A percentile compares a stretch with the other conserved stretches of the same genome.
These are phyloP conservation scores for Aureobasidium sp. DNA, from an alignment of 2,329 filamentous ascomycete genomes.

Conservation along the genomic window DNA sequence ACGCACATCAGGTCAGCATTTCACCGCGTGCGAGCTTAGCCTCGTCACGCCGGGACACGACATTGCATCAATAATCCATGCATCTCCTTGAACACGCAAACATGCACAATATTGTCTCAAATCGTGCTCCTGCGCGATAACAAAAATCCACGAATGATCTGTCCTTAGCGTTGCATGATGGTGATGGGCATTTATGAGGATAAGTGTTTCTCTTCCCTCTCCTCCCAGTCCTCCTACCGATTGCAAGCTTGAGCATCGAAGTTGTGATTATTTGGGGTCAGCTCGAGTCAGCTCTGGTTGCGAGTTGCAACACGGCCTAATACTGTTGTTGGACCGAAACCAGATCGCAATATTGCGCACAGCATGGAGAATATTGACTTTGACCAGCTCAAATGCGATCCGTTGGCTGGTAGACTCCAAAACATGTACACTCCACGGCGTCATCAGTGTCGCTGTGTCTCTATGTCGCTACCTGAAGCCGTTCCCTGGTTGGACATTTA, in stretches of 20 bases:
- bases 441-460: not conserved
- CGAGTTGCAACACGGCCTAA: not conserved
- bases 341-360: not conserved
- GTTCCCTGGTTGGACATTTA: not conserved
- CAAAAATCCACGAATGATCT: not conserved
- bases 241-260: not conserved
- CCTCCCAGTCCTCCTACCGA: not conserved
- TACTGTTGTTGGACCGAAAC: not conserved
- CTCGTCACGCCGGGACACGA: not conserved
- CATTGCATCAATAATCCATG: not conserved
- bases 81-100: not conserved
- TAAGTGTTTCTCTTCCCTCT: not conserved
- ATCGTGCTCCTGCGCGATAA: not conserved
- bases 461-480: not conserved
- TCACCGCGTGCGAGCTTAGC: not conserved
- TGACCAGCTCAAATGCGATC: not conserved
- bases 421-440: not conserved
- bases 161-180: not conserved
- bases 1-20: not conserved
- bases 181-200: not conserved
- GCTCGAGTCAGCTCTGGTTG: not conserved
- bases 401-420: not conserved
- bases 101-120: constrained; percentile 1
- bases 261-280: not conserved
- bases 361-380: not conserved